Conservation (phyloP, 2,329 filamentous ascomycete species). For the Macrophomina tecta region DNA sequence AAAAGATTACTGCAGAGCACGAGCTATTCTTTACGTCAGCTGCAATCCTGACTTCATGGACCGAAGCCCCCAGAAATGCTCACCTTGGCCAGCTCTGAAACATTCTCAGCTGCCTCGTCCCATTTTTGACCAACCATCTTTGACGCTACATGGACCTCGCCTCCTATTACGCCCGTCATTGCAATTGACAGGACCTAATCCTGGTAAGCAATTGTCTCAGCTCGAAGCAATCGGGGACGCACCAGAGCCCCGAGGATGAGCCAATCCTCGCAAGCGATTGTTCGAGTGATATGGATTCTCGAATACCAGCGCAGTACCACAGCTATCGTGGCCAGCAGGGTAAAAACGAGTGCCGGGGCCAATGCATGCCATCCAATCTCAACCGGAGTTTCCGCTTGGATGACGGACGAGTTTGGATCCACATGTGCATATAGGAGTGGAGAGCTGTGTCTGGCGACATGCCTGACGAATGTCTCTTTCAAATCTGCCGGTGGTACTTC, state of each 20-base stretch:
- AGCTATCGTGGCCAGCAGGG: slow-evolving; percentile 34
- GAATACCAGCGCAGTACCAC: slow-evolving; percentile 40
- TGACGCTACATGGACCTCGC: slow-evolving; percentile 27
- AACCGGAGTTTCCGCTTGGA: slow-evolving; percentile 1
- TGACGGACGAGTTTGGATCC: not conserved
- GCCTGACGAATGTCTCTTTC: no score
- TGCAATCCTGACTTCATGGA: not conserved
- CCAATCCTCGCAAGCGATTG: slow-evolving; percentile 37
- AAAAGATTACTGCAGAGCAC: slow-evolving; percentile 39
- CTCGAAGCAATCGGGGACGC: slow-evolving; percentile 16
- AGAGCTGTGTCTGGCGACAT: not conserved
- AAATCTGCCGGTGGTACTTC: not conserved
- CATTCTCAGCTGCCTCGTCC: not conserved
- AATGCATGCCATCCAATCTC: slow-evolving; percentile 33
- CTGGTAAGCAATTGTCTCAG: not conserved
- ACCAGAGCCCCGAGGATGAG: slow-evolving; percentile 38
- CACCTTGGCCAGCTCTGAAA: slow-evolving; percentile 28
- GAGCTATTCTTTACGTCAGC: slow-evolving; percentile 32
- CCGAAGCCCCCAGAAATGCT: not conserved
- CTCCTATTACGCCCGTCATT: slow-evolving; percentile 37
- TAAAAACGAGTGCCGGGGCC: slow-evolving; percentile 36
- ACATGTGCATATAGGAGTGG: slow-evolving; percentile 23
- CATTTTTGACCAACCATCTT: slow-evolving; percentile 7
- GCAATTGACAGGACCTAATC: slow-evolving; percentile 37
- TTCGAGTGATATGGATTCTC: slow-evolving; percentile 31